A percentile compares a stretch with the other conserved stretches of the same genome.
These are phyloP conservation scores for Protea cynaroides DNA, from an alignment of 164 flowering plant species.

Conservation along the genomic window DNA sequence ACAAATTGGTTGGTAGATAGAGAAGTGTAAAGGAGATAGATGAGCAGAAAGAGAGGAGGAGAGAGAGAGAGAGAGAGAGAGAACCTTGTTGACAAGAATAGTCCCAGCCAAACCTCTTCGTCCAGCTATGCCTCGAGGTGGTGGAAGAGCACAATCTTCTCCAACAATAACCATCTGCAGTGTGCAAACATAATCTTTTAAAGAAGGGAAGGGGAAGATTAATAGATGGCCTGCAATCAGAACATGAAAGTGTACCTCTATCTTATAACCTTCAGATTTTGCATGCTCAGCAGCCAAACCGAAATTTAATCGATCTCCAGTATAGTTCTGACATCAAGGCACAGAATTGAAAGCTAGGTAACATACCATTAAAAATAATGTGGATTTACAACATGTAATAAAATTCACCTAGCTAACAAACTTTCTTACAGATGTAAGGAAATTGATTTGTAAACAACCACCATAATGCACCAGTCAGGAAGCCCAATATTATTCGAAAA, in stretches of 20 bases:
- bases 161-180: slow-evolving; percentile 86
- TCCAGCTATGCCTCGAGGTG: slow-evolving; percentile 93
- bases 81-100: slow-evolving; percentile 83
- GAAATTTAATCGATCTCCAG: slow-evolving; percentile 95
- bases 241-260: slow-evolving; percentile 53
- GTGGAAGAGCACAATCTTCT: slow-evolving; percentile 99
- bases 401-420: not conserved
- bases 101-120: slow-evolving; percentile 98
- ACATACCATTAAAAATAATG: not conserved
- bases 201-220: not conserved
- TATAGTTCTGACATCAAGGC: slow-evolving; percentile 65
- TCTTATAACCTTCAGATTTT: slow-evolving; percentile 85
- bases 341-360: slow-evolving; percentile 1
- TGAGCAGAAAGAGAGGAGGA: no score
- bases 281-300: slow-evolving; percentile 98
- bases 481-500: not conserved
- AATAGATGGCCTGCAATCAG: not conserved
- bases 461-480: not conserved
- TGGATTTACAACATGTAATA: not conserved
- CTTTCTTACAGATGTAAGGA: not conserved
- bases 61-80: slow-evolving; percentile 11
- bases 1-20: no score
- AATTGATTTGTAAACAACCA: not conserved
- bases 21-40: no score
- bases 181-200: not conserved